Base-by-base conservation (phyloP, 257 asterid species). In the Solanum sitiens region DNA sequence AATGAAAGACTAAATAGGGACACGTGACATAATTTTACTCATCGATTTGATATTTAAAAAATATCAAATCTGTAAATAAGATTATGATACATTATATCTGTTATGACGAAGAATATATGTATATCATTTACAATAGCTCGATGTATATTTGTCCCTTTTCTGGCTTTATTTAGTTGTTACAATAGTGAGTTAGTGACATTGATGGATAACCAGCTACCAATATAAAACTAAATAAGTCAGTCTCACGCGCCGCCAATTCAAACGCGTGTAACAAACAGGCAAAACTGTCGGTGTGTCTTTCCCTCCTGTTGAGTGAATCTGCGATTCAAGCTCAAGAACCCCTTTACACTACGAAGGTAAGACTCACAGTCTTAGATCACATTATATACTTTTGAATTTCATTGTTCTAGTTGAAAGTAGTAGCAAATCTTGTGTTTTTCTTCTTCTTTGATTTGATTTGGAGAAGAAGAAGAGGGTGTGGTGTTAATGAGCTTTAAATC, bases 261-360 rank as follows among this genome's bases (percentile, higher is more conserved):
- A n/a, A 4, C 71, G 71, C 32, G 71, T 23, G 32, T 86, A 87
- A 71, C 84, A 59, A 59, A 83, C 84, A 50, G 37, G 71, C 67
- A 11, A 84, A 56, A 88, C 86, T 88, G 90, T 88, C 90, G 87
- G 87, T 45, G 85, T 27, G 85, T 80, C 25, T 80, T 9, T 45
- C 11, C 3, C 10, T 50, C 8, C 5, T 79, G 84, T 79, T 79
- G 42, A 79, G 65, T 79, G 40, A 79, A 30, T 30, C 68, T 44
- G 84, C 35, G 15, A 77, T 42, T 25, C 16, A 30, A 47, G 30
- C 20, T 9, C 67, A 16, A 47, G 9, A 79, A 2, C 42, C 85
- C 67, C 67, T 16, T 16, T 6, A 32, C 42, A 47, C 42, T 45
- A 40, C 42, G 45, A 45, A 47, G 85, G 85, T 75, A 13, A 77